A percentile compares a stretch with the other conserved stretches of the same genome.
These are phyloP conservation scores for Starmerella apicola DNA, from an alignment of 805 yeast species.

Conservation along the genomic window DNA sequence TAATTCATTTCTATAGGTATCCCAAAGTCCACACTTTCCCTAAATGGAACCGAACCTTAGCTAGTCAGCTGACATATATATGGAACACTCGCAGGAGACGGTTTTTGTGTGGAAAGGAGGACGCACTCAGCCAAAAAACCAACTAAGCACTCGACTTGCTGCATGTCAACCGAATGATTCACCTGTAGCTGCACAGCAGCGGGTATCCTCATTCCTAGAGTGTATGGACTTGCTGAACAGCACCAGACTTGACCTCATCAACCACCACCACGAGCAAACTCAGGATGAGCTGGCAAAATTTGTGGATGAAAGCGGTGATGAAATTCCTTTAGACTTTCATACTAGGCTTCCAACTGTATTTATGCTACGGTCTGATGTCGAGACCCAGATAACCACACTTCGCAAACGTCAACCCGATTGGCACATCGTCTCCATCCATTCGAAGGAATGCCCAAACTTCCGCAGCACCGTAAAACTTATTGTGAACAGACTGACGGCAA, in stretches of 20 bases:
- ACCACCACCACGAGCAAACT: background rate
- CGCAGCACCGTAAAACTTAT: slow-evolving; percentile 26
- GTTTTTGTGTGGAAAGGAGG: slow-evolving; percentile 12
- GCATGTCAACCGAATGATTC: no score
- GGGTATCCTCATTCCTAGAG: no score
- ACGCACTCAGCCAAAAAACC: no score
- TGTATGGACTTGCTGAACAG: slow-evolving; percentile 3
- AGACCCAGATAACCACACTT: slow-evolving; percentile 1
- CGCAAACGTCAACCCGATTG: slow-evolving; percentile 3
- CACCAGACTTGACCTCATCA: background rate
- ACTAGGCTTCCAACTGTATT: slow-evolving; percentile 4
- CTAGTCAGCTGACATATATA: no score
- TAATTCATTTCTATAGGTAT: no score
- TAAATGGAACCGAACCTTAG: no score
- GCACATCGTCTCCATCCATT: slow-evolving; percentile 23
- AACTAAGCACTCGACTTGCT: no score
- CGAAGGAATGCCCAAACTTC: slow-evolving; percentile 28
- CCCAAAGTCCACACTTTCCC: no score
- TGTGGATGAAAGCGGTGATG: background rate
- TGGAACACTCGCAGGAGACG: slow-evolving; percentile 10
- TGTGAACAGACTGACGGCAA: slow-evolving; percentile 25
- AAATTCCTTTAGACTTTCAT: no score
- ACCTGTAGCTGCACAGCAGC: no score
- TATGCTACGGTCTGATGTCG: slow-evolving; percentile 7
- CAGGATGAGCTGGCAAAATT: slow-evolving; percentile 2